Conservation (phyloP, 148 eudicot species). For the Rhododendron mucronatum region DNA sequence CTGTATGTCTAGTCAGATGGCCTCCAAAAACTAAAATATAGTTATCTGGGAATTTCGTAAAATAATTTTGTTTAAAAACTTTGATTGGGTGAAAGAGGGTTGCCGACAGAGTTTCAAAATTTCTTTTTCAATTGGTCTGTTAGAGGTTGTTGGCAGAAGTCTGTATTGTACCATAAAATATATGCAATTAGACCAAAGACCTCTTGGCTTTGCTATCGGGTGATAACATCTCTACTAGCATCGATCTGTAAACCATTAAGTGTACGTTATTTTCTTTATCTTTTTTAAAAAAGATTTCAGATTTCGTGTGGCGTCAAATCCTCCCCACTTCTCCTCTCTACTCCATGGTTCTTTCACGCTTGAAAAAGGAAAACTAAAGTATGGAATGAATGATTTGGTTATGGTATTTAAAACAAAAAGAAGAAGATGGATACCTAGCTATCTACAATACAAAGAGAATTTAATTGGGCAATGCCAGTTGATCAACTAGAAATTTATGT, state of each 20-base stretch:
- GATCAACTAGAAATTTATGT: not conserved
- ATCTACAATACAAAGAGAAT: not conserved
- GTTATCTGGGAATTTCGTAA: not conserved
- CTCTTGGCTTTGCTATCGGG: no score
- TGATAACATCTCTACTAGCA: not conserved
- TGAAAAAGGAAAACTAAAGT: not conserved
- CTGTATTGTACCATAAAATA: no score
- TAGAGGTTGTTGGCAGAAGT: no score
- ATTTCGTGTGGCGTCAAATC: not conserved
- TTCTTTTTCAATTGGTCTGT: no score
- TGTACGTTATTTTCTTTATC: no score
- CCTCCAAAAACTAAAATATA: not conserved
- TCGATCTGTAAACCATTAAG: not conserved
- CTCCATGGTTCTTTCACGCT: not conserved
- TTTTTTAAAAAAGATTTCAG: not conserved
- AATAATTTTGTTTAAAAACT: not conserved
- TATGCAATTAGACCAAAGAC: not conserved
- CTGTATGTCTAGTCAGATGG: not conserved
- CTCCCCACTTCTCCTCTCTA: not conserved
- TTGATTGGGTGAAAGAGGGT: not conserved
- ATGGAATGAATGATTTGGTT: not conserved
- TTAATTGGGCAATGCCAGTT: not conserved
- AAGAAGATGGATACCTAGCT: not conserved
- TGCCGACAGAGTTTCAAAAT: not conserved
- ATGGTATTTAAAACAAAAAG: not conserved